phyloP scores from a whole-genome alignment of 345 rosid genomes.

The Gossypium stocksii region DNA sequence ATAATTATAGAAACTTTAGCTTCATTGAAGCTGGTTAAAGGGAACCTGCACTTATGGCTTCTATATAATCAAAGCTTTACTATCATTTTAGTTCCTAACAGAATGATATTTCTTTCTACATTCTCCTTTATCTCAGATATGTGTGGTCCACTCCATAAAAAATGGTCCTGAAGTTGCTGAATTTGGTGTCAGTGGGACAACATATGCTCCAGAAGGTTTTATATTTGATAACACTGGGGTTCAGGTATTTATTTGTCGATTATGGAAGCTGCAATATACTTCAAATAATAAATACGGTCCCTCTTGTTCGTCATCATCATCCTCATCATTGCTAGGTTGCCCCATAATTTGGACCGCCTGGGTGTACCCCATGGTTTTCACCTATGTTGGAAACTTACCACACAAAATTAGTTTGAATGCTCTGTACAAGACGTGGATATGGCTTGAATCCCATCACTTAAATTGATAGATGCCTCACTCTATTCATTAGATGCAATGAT shows the following conservation, averaged over 20 bases:
- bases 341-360: not conserved
- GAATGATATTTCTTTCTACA: conserved; percentile 4
- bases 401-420: not conserved
- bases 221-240: conserved; percentile 57
- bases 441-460: not conserved
- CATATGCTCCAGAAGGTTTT: conserved; percentile 94
- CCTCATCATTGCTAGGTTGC: not conserved
- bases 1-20: not conserved
- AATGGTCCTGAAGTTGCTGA: conserved; percentile 62
- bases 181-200: conserved; percentile 84
- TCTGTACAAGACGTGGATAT: not conserved
- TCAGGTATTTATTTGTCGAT: conserved; percentile 52
- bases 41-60: conserved; percentile 1
- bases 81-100: not conserved
- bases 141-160: conserved; percentile 71
- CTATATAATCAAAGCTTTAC: not conserved
- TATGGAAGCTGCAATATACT: not conserved
- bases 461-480: not conserved
- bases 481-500: conserved; percentile 2
- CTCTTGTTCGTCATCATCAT: not conserved
- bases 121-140: conserved; percentile 50
- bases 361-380: not conserved
- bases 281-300: not conserved
- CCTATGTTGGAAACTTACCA: not conserved
- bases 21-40: not conserved